Percentiles rank a stretch among this genome's conserved stretches.
These are phyloP conservation scores for Heritiera littoralis DNA, from an alignment of 345 rosid genomes.

Conservation along the genomic window DNA sequence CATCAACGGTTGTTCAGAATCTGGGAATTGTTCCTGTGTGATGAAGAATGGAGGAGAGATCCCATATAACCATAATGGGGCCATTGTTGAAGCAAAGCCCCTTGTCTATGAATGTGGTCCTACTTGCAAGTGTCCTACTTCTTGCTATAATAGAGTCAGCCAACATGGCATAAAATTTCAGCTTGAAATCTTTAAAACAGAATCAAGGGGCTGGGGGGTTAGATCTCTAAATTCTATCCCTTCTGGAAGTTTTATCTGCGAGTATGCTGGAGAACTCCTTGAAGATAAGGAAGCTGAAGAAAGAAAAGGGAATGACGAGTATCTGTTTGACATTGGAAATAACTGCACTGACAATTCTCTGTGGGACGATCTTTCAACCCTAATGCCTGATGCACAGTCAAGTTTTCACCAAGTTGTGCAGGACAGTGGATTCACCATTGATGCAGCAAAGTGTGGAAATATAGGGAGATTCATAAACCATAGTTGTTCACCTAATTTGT, in stretches of 20 bases:
- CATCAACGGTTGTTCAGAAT: conserved; percentile 50
- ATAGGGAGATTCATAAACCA: conserved; percentile 90
- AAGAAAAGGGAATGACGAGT: conserved; percentile 72
- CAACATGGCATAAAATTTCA: conserved; percentile 72
- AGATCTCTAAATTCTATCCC: conserved; percentile 75
- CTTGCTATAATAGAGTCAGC: conserved; percentile 73
- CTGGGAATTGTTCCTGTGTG: conserved; percentile 53
- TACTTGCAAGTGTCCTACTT: conserved; percentile 68
- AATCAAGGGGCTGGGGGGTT: conserved; percentile 89
- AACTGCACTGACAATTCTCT: conserved; percentile 44
- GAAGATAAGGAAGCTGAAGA: conserved; percentile 72
- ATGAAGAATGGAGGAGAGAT: conserved; percentile 71
- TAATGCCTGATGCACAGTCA: conserved; percentile 46
- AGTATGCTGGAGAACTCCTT: conserved; percentile 82
- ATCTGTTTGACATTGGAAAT: conserved; percentile 73
- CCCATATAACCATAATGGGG: conserved; percentile 77
- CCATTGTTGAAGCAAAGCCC: conserved; percentile 60
- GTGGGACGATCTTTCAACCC: conserved; percentile 45
- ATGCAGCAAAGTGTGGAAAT: conserved; percentile 71
- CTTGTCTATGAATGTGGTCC: conserved; percentile 88
- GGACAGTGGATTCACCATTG: conserved; percentile 67
- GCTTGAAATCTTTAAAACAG: conserved; percentile 84
- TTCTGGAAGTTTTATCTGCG: conserved; percentile 84
- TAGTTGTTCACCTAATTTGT: conserved; percentile 88
- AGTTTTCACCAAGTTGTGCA: conserved; percentile 36